phyloP scores from a whole-genome alignment of 768 basidiomycete species.

The Sarcodon sp. region DNA sequence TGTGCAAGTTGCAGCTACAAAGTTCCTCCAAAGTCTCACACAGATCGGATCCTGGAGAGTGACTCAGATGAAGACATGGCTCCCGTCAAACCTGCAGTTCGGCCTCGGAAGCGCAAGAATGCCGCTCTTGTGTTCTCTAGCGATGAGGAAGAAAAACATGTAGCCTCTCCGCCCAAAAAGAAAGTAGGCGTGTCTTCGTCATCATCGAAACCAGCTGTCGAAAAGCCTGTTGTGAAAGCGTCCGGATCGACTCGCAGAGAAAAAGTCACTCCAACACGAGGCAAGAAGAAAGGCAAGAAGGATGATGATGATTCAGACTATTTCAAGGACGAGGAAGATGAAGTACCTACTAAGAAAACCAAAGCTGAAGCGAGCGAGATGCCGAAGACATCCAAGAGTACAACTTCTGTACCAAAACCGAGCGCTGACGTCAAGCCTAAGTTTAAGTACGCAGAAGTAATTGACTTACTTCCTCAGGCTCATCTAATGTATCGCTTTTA shows the following conservation, averaged over 20 bases:
- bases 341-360: slow-evolving; percentile 4
- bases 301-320: slow-evolving; percentile 17
- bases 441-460: slow-evolving; percentile 17
- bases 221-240: slow-evolving; percentile 6
- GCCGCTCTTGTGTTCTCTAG: slow-evolving; percentile 11
- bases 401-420: slow-evolving; percentile 5
- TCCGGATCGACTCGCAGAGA: slow-evolving; percentile 7
- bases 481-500: slow-evolving; percentile 8
- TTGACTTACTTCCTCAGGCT: background rate
- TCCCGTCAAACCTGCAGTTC: background rate
- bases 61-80: slow-evolving; percentile 8
- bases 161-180: slow-evolving; percentile 25
- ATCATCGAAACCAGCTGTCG: slow-evolving; percentile 5
- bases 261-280: slow-evolving; percentile 6
- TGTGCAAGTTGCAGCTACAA: background rate
- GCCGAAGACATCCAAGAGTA: slow-evolving; percentile 6
- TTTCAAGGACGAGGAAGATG: slow-evolving; percentile 8
- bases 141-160: slow-evolving; percentile 14
- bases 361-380: slow-evolving; percentile 8
- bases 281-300: slow-evolving; percentile 17
- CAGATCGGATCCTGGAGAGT: slow-evolving; percentile 12
- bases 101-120: slow-evolving; percentile 14
- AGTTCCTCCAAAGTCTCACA: slow-evolving; percentile 8
- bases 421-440: slow-evolving; percentile 20
- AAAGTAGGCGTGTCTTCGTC: slow-evolving; percentile 16